Evolutionary conservation across 2,329 filamentous ascomycete genomes (phyloP).

Genomic region (Catunica adiposa): DNA sequence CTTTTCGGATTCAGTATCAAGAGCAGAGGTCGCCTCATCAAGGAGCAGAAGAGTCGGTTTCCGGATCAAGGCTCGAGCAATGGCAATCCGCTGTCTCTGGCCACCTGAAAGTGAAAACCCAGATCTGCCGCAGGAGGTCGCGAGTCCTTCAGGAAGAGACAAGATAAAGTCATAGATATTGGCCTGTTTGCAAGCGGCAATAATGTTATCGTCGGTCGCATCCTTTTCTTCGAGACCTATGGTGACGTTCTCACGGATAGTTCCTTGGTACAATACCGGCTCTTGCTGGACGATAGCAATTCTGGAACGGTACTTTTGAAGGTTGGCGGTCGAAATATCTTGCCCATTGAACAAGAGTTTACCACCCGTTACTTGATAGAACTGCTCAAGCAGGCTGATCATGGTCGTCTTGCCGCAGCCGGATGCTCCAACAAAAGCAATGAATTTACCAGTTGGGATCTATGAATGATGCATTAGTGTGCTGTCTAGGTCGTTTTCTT

Average conservation of each 20-base stretch:
- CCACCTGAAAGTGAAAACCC: slow-evolving; percentile 57
- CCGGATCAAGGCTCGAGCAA: slow-evolving; percentile 53
- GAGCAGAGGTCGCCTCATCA: slow-evolving; percentile 51
- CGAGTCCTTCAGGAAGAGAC: slow-evolving; percentile 41
- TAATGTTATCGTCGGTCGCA: slow-evolving; percentile 25
- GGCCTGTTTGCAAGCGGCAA: slow-evolving; percentile 34
- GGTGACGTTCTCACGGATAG: slow-evolving; percentile 39
- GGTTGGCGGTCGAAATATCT: slow-evolving; percentile 20
- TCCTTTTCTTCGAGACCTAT: slow-evolving; percentile 24
- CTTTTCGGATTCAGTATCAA: slow-evolving; percentile 51
- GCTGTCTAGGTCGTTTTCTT: neutral
- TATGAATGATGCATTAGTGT: slow-evolving; percentile 6
- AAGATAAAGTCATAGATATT: slow-evolving; percentile 40
- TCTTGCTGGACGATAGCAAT: slow-evolving; percentile 28
- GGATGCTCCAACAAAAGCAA: slow-evolving; percentile 40
- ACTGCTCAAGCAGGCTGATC: slow-evolving; percentile 33
- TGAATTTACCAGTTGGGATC: slow-evolving; percentile 30
- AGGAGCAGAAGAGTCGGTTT: slow-evolving; percentile 50
- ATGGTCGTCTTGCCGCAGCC: slow-evolving; percentile 46
- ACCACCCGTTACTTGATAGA: slow-evolving; percentile 24
- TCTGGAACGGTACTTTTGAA: slow-evolving; percentile 21
- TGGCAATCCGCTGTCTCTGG: slow-evolving; percentile 56
- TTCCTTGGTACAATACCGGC: slow-evolving; percentile 29
- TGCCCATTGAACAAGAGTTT: slow-evolving; percentile 19
- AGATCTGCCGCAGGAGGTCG: slow-evolving; percentile 46